Evolutionary conservation across 257 asterid genomes (phyloP).

Genomic region (Solanum paucissectum): DNA sequence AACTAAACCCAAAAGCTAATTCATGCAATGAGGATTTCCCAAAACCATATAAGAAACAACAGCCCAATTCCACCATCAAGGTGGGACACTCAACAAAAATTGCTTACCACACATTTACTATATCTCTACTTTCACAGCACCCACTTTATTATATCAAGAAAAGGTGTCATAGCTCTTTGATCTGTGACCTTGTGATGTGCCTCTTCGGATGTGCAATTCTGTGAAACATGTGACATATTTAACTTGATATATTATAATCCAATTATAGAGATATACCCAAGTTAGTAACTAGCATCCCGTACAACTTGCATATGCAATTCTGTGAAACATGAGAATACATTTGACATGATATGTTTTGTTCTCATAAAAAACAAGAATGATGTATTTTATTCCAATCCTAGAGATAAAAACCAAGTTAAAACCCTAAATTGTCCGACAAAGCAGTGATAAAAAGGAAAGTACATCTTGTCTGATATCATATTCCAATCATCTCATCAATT

Average conservation of each 20-base stretch:
- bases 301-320: background rate
- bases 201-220: background rate
- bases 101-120: background rate
- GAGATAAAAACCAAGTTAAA: background rate
- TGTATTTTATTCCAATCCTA: background rate
- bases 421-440: background rate
- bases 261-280: background rate
- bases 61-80: background rate
- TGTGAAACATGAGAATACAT: background rate
- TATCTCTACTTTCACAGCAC: background rate
- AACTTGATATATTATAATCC: background rate
- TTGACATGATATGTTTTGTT: background rate
- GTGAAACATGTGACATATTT: background rate
- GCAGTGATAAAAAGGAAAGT: background rate
- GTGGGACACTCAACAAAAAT: background rate
- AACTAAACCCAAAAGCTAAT: background rate
- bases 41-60: background rate
- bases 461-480: background rate
- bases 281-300: background rate
- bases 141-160: background rate
- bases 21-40: background rate
- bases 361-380: background rate
- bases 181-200: background rate
- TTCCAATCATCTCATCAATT: background rate
- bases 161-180: background rate